A percentile compares a stretch with the other conserved stretches of the same genome.
Conservation (phyloP, 176 grass and related monocot species). For the Bothriochloa decipiens region DNA sequence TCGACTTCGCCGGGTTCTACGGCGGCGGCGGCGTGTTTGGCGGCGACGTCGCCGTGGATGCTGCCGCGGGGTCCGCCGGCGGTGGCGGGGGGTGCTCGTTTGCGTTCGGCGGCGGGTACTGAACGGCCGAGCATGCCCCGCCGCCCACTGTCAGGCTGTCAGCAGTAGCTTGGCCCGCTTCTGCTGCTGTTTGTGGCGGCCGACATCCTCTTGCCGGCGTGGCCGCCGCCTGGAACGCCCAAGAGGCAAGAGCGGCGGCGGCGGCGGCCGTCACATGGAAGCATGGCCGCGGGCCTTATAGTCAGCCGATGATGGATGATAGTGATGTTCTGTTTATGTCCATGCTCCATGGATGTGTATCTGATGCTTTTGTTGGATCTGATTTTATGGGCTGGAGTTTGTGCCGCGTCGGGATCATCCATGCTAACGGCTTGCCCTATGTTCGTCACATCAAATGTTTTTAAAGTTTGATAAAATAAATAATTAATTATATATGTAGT, state of each 20-base stretch:
- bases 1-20: slow-evolving; percentile 53
- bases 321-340: not conserved
- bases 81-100: slow-evolving; percentile 34
- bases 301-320: not conserved
- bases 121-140: not conserved
- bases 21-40: slow-evolving; percentile 10
- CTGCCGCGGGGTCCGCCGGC: slow-evolving; percentile 19
- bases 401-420: slow-evolving; percentile 4
- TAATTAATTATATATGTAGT: no score
- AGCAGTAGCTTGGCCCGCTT: not conserved
- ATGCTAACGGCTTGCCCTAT: no score
- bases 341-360: slow-evolving; percentile 4
- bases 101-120: slow-evolving; percentile 48
- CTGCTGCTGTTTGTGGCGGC: not conserved
- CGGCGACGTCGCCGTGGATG: slow-evolving; percentile 24
- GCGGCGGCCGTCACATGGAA: not conserved
- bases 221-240: slow-evolving; percentile 5
- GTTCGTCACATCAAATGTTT: no score
- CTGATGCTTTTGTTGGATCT: slow-evolving; percentile 13
- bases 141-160: not conserved
- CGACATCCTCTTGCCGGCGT: not conserved
- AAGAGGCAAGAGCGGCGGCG: not conserved
- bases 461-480: no score
- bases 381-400: slow-evolving; percentile 2
- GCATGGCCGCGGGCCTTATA: not conserved